phyloP scores from a whole-genome alignment of 2,329 filamentous ascomycete genomes.

The Monilinia polystroma region DNA sequence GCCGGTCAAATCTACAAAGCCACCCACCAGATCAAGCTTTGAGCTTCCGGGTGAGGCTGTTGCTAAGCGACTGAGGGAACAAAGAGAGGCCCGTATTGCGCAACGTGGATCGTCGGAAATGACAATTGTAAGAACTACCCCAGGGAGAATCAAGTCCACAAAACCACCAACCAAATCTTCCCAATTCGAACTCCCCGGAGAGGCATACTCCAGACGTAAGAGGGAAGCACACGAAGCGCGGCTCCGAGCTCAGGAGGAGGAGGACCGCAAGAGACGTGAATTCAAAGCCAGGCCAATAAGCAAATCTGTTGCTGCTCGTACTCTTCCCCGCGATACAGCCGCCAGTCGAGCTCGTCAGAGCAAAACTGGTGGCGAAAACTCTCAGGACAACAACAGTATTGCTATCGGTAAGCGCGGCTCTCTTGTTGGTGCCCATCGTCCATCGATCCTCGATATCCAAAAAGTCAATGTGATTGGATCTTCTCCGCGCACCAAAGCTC shows the following conservation, averaged over 20 bases:
- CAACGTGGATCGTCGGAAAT: slow-evolving; percentile 42
- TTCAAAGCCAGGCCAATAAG: slow-evolving; percentile 62
- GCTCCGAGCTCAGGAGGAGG: slow-evolving; percentile 57
- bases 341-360: slow-evolving; percentile 57
- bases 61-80: slow-evolving; percentile 56
- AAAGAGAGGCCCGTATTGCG: slow-evolving; percentile 55
- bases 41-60: slow-evolving; percentile 64
- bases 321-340: slow-evolving; percentile 55
- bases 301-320: slow-evolving; percentile 42
- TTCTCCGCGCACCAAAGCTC: slow-evolving; percentile 34
- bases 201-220: slow-evolving; percentile 52
- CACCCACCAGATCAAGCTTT: slow-evolving; percentile 55
- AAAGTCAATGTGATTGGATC: slow-evolving; percentile 34
- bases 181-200: slow-evolving; percentile 61
- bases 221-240: slow-evolving; percentile 56
- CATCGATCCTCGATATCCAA: slow-evolving; percentile 40
- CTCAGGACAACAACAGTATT: slow-evolving; percentile 28
- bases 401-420: slow-evolving; percentile 37
- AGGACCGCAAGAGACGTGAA: slow-evolving; percentile 58
- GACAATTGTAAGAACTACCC: slow-evolving; percentile 39
- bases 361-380: slow-evolving; percentile 42
- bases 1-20: slow-evolving; percentile 53
- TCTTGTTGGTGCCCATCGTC: slow-evolving; percentile 39
- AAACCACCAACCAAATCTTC: slow-evolving; percentile 54
- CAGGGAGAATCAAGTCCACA: slow-evolving; percentile 49